Evolutionary conservation across 1,284 basidiomycete genomes (phyloP).

Genomic region (Leccinum cinnamomeum): DNA sequence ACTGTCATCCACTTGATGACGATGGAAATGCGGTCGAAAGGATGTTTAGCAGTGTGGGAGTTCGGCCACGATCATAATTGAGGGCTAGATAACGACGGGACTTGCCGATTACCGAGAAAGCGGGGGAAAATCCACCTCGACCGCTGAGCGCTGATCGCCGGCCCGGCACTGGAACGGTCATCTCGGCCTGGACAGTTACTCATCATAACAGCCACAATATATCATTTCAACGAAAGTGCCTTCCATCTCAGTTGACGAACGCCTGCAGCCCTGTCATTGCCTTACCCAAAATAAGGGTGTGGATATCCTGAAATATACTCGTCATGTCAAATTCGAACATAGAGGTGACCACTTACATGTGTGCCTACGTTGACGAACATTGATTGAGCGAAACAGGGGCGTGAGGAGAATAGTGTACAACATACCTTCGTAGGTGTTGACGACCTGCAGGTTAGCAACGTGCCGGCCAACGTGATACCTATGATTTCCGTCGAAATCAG

Average conservation of each 20-base stretch:
- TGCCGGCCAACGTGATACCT: conserved; percentile 90
- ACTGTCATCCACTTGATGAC: not conserved
- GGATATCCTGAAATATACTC: conserved; percentile 62
- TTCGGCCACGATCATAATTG: not conserved
- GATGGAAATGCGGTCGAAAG: not conserved
- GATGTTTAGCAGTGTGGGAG: not conserved
- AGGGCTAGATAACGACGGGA: not conserved
- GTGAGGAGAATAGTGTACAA: conserved; percentile 13
- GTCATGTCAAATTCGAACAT: not conserved
- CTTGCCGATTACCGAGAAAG: conserved; percentile 1
- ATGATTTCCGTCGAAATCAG: conserved; percentile 2
- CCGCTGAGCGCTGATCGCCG: conserved; percentile 9
- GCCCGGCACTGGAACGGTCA: not conserved
- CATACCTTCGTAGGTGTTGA: conserved; percentile 89
- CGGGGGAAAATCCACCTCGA: not conserved
- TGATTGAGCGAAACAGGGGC: conserved; percentile 6
- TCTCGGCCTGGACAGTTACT: not conserved
- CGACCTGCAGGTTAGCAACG: conserved; percentile 88
- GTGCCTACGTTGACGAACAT: conserved; percentile 29
- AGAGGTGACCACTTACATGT: conserved; percentile 22
- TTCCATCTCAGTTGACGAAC: conserved; percentile 55
- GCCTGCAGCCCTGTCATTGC: conserved; percentile 87
- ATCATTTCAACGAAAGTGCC: not conserved
- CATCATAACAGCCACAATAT: not conserved
- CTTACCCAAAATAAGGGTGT: conserved; percentile 87